These are phyloP conservation scores for Pleurotus sapidus DNA, from an alignment of 768 basidiomycete genomes.

Conservation along the genomic window DNA sequence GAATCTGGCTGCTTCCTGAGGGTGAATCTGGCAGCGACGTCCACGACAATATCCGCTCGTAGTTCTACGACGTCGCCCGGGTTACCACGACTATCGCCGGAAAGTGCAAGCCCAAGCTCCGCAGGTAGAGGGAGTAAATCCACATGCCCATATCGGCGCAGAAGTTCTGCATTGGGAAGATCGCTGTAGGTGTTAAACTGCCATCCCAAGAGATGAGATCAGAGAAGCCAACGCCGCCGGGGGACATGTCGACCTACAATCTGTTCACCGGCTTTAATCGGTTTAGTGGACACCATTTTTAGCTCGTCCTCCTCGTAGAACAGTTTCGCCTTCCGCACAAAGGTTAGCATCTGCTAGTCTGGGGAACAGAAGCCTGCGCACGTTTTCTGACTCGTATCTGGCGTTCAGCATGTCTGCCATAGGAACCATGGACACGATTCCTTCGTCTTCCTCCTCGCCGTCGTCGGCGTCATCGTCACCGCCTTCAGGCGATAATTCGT, in stretches of 20 bases:
- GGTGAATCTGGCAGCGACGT: slow-evolving; percentile 23
- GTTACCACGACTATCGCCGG: slow-evolving; percentile 31
- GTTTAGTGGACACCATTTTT: slow-evolving; percentile 78
- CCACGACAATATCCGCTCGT: slow-evolving; percentile 65
- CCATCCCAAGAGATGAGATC: neutral
- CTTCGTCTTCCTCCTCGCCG: slow-evolving; percentile 52
- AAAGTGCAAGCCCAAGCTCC: slow-evolving; percentile 15
- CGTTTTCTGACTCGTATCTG: slow-evolving; percentile 80
- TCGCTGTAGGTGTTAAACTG: slow-evolving; percentile 97
- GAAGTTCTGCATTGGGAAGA: slow-evolving; percentile 86
- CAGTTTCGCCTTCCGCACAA: slow-evolving; percentile 65
- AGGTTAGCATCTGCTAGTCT: neutral
- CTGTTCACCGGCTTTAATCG: slow-evolving; percentile 77
- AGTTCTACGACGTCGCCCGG: slow-evolving; percentile 81
- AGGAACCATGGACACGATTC: slow-evolving; percentile 87
- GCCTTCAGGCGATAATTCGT: slow-evolving; percentile 16
- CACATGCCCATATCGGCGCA: slow-evolving; percentile 93
- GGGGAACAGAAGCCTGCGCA: slow-evolving; percentile 31
- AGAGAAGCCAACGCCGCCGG: slow-evolving; percentile 4
- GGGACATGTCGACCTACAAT: slow-evolving; percentile 56
- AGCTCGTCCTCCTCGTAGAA: slow-evolving; percentile 74
- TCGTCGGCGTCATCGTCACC: slow-evolving; percentile 37
- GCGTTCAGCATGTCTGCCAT: slow-evolving; percentile 98
- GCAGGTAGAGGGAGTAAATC: slow-evolving; percentile 63
- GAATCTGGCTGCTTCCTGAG: neutral